Conservation (phyloP, 352 stramenopile species). For the Globisporangium paroecandrum region DNA sequence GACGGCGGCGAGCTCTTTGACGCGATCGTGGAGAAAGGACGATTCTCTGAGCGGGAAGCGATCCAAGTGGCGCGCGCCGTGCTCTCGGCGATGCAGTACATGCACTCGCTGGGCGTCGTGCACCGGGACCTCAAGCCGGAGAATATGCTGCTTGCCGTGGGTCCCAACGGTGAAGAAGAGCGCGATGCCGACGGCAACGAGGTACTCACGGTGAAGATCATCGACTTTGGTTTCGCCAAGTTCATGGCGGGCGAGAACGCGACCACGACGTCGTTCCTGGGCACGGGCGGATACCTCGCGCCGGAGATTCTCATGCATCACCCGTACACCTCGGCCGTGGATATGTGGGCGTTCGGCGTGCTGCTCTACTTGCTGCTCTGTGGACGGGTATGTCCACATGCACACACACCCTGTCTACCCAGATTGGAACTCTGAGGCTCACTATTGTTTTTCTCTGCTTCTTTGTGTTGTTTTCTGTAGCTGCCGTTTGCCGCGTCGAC, state of each 20-base stretch:
- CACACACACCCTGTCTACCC: not conserved
- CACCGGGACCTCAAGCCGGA: slow-evolving; percentile 77
- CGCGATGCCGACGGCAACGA: slow-evolving; percentile 5
- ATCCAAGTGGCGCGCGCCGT: slow-evolving; percentile 45
- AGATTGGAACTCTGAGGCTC: not conserved
- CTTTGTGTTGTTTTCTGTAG: slow-evolving; percentile 16
- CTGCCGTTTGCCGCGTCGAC: slow-evolving; percentile 65
- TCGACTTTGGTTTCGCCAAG: slow-evolving; percentile 98
- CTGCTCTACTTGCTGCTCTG: slow-evolving; percentile 97
- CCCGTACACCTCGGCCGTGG: slow-evolving; percentile 93
- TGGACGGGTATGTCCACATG: slow-evolving; percentile 75
- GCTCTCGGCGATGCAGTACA: slow-evolving; percentile 70
- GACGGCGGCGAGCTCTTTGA: slow-evolving; percentile 82
- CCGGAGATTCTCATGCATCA: slow-evolving; percentile 96
- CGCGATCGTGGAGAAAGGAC: slow-evolving; percentile 63
- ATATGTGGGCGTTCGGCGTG: slow-evolving; percentile 97
- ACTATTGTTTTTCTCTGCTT: not conserved
- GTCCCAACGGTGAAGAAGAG: slow-evolving; percentile 16
- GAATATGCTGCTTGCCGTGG: slow-evolving; percentile 61
- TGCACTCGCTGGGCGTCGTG: slow-evolving; percentile 67
- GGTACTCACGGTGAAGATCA: slow-evolving; percentile 92
- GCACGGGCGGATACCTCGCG: slow-evolving; percentile 93
- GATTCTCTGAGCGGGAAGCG: slow-evolving; percentile 56
- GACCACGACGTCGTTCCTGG: slow-evolving; percentile 71
- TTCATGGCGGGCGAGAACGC: slow-evolving; percentile 54